Percentiles rank a stretch among this genome's conserved stretches.
phyloP scores from a whole-genome alignment of 2,329 filamentous ascomycete species.

The Pseudogymnoascus sp. region DNA sequence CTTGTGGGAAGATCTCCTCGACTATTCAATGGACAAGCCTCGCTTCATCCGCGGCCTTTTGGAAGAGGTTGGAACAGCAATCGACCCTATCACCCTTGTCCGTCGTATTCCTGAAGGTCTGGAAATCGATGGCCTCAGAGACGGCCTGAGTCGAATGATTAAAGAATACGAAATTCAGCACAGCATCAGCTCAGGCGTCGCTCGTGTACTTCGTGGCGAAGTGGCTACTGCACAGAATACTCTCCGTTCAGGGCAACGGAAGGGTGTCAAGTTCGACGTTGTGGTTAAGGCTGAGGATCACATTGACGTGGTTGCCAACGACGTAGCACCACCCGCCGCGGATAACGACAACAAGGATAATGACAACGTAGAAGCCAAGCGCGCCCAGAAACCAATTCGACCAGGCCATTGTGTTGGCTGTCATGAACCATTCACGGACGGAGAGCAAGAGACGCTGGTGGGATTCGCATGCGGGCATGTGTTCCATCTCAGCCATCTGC shows the following conservation, averaged over 20 bases:
- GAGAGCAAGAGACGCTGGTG: constrained; percentile 64
- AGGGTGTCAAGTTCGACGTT: constrained; percentile 85
- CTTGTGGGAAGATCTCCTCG: constrained; percentile 87
- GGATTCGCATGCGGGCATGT: constrained; percentile 79
- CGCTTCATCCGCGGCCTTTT: constrained; percentile 86
- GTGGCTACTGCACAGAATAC: constrained; percentile 77
- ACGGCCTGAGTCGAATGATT: constrained; percentile 84
- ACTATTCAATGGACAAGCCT: constrained; percentile 97
- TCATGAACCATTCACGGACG: constrained; percentile 47
- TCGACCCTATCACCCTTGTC: constrained; percentile 86
- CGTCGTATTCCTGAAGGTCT: constrained; percentile 86
- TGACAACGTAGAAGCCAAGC: constrained; percentile 4
- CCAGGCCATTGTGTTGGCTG: constrained; percentile 56
- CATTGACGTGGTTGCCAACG: constrained; percentile 37
- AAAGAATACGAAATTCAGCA: constrained; percentile 94
- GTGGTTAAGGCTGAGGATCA: constrained; percentile 39
- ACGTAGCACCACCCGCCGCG: constrained; percentile 26
- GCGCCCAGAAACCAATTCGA: constrained; percentile 24
- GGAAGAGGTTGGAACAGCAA: constrained; percentile 87
- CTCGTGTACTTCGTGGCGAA: constrained; percentile 78
- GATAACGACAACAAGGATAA: constrained; percentile 16
- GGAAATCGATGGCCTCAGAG: constrained; percentile 82
- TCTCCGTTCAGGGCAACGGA: constrained; percentile 70
- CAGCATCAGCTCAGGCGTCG: constrained; percentile 85
- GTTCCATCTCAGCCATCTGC: constrained; percentile 68